Evolutionary conservation across 108 stramenopile genomes (phyloP), one percentile per base, ranked within the genome.

Genomic region (Skeletonema potamos): DNA sequence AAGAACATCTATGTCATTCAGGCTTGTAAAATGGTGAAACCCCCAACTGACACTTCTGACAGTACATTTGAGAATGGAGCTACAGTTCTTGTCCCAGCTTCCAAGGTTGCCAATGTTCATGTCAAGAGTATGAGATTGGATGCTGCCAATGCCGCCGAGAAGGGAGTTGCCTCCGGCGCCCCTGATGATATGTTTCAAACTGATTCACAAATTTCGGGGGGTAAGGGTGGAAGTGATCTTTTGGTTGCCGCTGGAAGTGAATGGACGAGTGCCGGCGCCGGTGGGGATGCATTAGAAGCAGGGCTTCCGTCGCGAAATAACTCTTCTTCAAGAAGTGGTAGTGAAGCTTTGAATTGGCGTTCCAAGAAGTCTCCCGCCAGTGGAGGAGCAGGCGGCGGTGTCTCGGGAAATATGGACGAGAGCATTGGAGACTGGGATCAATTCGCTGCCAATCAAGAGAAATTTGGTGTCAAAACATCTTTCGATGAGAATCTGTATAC

Each of bases 401-500:
- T 30, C 22, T 51, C 28, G 66, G 84, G 76, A 58, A 67, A 41
- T 22, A 67, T 86, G 46, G 55, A 78, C 32, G 91, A 87, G 63
- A 64, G 67, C 44, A 92, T 90, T 69, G 94, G 92, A 36, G 64
- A 76, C 26, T 95, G 94, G 94, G 91, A 92, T 86, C 95, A 97
- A 71, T 97, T 97, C 74, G 74, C 89, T 64, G 94, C 92, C 33
- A 97, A 97, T 72, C 76, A 93, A 66, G 72, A 85, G 33, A 70
- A 87, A 51, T 97, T 97, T 80, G 89, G 90, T 72, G 95, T 98
- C 70, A 85, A 85, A 62, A 85, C 93, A 11, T 79, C 89, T 22
- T 98, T 83, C 62, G 96, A 98, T 70, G 98, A 98, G 73, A 98
- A 93, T 82, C 70, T 97, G n/a, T 98, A 98, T 83, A 98, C 98